These are phyloP conservation scores for Phalaenopsis hybrid DNA, from an alignment of 116 monocot genomes.

Conservation along the genomic window DNA sequence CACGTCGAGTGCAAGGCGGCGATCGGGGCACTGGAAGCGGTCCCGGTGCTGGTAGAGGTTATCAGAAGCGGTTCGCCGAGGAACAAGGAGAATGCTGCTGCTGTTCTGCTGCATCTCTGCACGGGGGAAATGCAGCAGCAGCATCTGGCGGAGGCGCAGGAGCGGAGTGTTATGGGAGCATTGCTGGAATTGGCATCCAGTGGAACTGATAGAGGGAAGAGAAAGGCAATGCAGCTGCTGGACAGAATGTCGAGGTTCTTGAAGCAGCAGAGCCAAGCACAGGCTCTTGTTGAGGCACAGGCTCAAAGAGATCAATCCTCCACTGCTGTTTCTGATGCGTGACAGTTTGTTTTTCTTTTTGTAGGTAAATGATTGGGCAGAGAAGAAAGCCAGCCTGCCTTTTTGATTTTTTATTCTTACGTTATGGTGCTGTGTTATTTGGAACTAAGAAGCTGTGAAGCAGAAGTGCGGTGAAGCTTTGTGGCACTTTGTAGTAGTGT, in stretches of 20 bases:
- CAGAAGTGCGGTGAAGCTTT: neutral
- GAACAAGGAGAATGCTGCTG: constrained; percentile 83
- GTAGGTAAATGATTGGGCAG: neutral
- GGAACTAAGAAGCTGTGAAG: neutral
- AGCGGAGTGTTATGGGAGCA: constrained; percentile 37
- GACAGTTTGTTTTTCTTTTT: neutral
- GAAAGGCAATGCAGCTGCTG: constrained; percentile 65
- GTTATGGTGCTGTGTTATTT: neutral
- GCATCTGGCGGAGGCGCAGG: constrained; percentile 56
- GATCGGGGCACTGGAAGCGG: constrained; percentile 48
- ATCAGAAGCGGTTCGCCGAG: constrained; percentile 63
- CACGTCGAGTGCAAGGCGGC: constrained; percentile 58
- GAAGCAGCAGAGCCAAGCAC: constrained; percentile 43
- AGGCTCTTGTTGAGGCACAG: constrained; percentile 31
- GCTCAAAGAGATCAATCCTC: constrained; percentile 2
- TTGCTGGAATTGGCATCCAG: constrained; percentile 45
- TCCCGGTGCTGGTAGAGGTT: constrained; percentile 57
- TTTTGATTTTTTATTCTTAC: neutral
- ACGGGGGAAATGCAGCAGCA: constrained; percentile 55
- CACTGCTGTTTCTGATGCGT: neutral
- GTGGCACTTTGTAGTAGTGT: neutral
- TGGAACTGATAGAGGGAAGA: constrained; percentile 79
- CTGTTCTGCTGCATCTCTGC: constrained; percentile 66
- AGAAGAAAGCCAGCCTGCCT: neutral
- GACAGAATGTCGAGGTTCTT: constrained; percentile 60